Evolutionary conservation across 768 basidiomycete genomes (phyloP), one percentile per base, ranked within the genome.

Genomic region (Chiua virens): DNA sequence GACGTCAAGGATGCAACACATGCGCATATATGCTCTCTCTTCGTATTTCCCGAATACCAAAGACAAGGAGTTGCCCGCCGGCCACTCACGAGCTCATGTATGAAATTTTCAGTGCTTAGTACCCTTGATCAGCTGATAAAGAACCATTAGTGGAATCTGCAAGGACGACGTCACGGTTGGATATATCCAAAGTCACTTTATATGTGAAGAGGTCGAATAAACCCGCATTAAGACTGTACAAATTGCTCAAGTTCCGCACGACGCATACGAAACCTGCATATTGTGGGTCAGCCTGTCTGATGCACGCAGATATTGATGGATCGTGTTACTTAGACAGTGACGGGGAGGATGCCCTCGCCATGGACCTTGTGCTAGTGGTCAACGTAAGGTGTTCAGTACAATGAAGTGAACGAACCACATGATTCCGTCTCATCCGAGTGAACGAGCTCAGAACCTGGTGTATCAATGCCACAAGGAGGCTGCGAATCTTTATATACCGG

Each of bases 141-240:
- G 28, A 30, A 6, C 28, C 28, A 30, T 9, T 9, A 30, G 8
- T 10, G 9, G 9, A 30, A 30, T 30, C 47, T 15, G 36, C 49
- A 21, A 44, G 37, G 20, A 22, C 40, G 18, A 4, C 8, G 14
- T 56, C 39, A n/a, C n/a, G n/a, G n/a, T n/a, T n/a, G n/a, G 20
- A 42, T 21, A 47, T 30, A 20, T 45, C 48, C 15, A 18, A 52
- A 36, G 46, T 51, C 4, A 54, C 52, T 20, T 36, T 47, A 27
- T 22, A 56, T 21, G 45, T 54, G 3, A 35, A 23, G 6, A 47
- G 43, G 49, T 60, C 54, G 9, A 53, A 57, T 34, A 51, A 46
- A 35, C 37, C 25, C 42, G 56, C 49, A 8, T 41, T 57, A n/a
- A 20, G 36, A 39, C 50, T 54, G 9, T 54, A 52, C 21, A 42